Conservation (phyloP, 1,284 basidiomycete genomes). For the Cryptococcus sp. region DNA sequence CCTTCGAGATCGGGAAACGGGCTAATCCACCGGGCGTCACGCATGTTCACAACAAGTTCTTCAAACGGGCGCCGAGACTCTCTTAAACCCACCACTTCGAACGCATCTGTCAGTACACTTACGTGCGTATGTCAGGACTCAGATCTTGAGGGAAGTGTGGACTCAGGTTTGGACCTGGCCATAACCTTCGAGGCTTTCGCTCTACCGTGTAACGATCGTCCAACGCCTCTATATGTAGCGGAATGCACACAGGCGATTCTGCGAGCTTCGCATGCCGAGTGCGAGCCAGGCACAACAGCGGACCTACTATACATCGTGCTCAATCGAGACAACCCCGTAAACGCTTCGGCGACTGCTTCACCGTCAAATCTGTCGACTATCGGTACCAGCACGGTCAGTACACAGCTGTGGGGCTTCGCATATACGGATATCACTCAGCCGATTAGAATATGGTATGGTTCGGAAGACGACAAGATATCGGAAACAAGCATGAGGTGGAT, state of each 20-base stretch:
- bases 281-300: conserved; percentile 81
- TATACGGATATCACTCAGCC: conserved; percentile 68
- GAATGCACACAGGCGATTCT: conserved; percentile 68
- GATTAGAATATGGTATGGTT: conserved; percentile 92
- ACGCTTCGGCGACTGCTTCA: too few species aligned
- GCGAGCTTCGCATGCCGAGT: conserved; percentile 92
- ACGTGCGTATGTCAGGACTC: background rate
- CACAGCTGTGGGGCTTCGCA: conserved; percentile 52
- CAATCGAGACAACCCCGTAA: conserved; percentile 60
- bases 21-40: conserved; percentile 1
- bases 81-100: background rate
- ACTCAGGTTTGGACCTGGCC: background rate
- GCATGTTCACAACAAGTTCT: background rate
- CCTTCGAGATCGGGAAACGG: background rate
- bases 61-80: background rate
- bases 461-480: conserved; percentile 87
- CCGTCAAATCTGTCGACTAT: too few species aligned
- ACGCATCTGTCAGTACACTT: background rate
- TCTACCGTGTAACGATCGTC: background rate
- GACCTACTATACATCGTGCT: conserved; percentile 84
- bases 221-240: conserved; percentile 15
- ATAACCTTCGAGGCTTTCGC: background rate
- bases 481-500: conserved; percentile 86
- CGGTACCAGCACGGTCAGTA: too few species aligned
- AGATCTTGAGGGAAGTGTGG: background rate